These are phyloP conservation scores for Wickerhamomyces hampshirensis DNA, from an alignment of 805 yeast species.

Conservation along the genomic window DNA sequence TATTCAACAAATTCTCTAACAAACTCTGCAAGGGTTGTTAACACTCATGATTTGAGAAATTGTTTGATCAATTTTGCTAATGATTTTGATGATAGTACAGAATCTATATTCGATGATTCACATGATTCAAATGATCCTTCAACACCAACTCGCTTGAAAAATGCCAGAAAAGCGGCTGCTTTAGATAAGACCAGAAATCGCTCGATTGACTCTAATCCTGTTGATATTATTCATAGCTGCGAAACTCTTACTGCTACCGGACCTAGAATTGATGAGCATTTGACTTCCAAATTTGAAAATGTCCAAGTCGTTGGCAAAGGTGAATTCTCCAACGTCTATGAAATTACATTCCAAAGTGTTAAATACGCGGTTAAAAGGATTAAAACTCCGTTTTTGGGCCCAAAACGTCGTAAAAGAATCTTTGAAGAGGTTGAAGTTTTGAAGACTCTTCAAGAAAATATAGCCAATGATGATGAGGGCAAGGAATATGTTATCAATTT, in stretches of 20 bases:
- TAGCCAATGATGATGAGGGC: conserved; percentile 49
- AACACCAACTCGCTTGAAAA: conserved; percentile 37
- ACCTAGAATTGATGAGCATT: conserved; percentile 34
- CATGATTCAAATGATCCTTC: conserved; percentile 29
- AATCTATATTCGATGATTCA: conserved; percentile 23
- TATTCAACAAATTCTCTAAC: conserved; percentile 10
- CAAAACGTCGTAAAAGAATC: conserved; percentile 55
- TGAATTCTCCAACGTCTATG: conserved; percentile 85
- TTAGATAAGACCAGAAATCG: conserved; percentile 21
- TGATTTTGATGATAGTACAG: conserved; percentile 36
- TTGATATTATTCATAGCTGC: conserved; percentile 18
- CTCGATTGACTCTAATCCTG: conserved; percentile 17
- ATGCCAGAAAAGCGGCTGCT: conserved; percentile 12
- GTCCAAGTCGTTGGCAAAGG: conserved; percentile 77
- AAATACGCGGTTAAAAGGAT: conserved; percentile 86
- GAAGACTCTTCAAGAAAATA: conserved; percentile 34
- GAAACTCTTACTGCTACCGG: conserved; percentile 20
- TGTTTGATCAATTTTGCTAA: conserved; percentile 35
- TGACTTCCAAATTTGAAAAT: conserved; percentile 47
- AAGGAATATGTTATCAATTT: conserved; percentile 74
- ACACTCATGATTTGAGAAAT: conserved; percentile 36
- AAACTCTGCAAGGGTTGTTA: conserved; percentile 27
- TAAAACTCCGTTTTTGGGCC: conserved; percentile 55
- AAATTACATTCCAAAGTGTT: conserved; percentile 61
- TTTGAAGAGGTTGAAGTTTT: conserved; percentile 76